These are phyloP conservation scores for Medicago arabica DNA, from an alignment of 306 rosid species.

Conservation along the genomic window DNA sequence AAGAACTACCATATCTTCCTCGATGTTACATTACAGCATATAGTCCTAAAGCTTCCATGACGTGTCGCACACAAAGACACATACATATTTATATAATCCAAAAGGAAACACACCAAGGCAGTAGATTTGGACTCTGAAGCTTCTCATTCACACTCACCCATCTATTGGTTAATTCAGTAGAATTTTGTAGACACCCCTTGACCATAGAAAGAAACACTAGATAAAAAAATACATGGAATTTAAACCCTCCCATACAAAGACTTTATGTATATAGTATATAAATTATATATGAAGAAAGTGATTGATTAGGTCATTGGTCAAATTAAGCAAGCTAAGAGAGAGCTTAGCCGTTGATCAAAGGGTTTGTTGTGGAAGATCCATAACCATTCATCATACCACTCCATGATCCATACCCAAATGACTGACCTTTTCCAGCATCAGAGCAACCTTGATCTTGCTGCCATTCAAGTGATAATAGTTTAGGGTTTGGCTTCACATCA, in stretches of 20 bases:
- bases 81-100: constrained; percentile 39
- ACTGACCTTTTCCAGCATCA: constrained; percentile 63
- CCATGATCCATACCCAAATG: constrained; percentile 82
- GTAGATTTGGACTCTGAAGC: constrained; percentile 59
- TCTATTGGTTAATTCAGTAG: constrained; percentile 46
- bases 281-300: constrained; percentile 28
- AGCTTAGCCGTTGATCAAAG: constrained; percentile 48
- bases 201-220: constrained; percentile 15
- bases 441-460: constrained; percentile 87
- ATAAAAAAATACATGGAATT: constrained; percentile 36
- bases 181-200: constrained; percentile 39
- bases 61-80: constrained; percentile 57
- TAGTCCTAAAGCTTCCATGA: constrained; percentile 59
- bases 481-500: constrained; percentile 90
- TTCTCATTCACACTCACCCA: constrained; percentile 59
- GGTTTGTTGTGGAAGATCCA: constrained; percentile 76
- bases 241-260: constrained; percentile 38
- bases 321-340: constrained; percentile 38
- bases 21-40: constrained; percentile 63
- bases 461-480: constrained; percentile 86
- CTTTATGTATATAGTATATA: constrained; percentile 35
- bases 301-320: constrained; percentile 39
- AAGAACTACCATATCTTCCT: constrained; percentile 63
- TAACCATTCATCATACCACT: constrained; percentile 73
- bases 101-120: constrained; percentile 48